Evolutionary conservation across 768 basidiomycete species (phyloP).

Genomic region (Suillus lakei): DNA sequence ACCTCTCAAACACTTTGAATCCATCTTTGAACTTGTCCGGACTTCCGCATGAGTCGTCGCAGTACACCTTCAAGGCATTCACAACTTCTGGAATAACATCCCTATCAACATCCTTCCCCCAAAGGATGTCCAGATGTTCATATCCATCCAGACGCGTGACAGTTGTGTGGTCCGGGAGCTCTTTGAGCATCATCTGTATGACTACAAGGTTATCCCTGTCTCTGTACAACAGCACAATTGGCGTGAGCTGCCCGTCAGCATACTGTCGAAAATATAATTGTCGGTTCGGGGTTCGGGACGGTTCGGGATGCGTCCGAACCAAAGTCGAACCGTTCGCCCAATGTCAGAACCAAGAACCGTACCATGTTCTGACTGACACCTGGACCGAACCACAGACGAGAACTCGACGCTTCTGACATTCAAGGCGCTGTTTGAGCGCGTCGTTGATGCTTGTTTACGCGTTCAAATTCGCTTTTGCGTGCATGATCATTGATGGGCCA

Average conservation of each 20-base stretch:
- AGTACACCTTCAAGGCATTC: constrained; percentile 54
- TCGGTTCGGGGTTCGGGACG: too few relatives aligned
- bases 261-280: too few relatives aligned
- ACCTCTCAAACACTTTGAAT: constrained; percentile 23
- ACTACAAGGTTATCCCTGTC: constrained; percentile 80
- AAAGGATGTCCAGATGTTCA: constrained; percentile 82
- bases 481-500: too few relatives aligned
- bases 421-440: not conserved
- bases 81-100: constrained; percentile 83
- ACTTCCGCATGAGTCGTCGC: constrained; percentile 21
- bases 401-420: constrained; percentile 5
- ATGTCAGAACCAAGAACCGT: too few relatives aligned
- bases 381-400: too few relatives aligned
- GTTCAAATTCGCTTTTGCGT: not conserved
- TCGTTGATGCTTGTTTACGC: constrained; percentile 6
- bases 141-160: constrained; percentile 57
- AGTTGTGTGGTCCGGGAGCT: constrained; percentile 69
- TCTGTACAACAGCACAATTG: constrained; percentile 79
- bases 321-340: too few relatives aligned
- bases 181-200: constrained; percentile 73
- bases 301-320: too few relatives aligned
- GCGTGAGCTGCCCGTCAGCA: too few relatives aligned
- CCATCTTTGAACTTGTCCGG: constrained; percentile 18
- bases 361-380: too few relatives aligned
- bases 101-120: constrained; percentile 73